Percentiles rank a stretch among this genome's conserved stretches.
These are phyloP conservation scores for Tylopilus sp. DNA, from an alignment of 768 basidiomycete species.

Conservation along the genomic window DNA sequence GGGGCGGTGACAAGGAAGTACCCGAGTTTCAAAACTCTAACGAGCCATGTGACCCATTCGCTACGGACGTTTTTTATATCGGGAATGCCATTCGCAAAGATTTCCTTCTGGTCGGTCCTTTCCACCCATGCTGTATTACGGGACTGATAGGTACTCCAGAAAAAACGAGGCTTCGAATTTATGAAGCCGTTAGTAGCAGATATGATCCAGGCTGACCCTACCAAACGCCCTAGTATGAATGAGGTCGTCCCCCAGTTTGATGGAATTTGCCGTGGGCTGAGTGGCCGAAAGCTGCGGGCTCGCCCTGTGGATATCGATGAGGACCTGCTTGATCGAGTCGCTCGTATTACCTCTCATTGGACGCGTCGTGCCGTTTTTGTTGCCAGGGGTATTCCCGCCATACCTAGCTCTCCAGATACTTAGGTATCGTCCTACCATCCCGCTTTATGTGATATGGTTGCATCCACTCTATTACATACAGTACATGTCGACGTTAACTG, in stretches of 20 bases:
- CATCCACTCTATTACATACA: too few relatives aligned
- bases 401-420: too few relatives aligned
- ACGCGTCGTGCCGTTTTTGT: not conserved
- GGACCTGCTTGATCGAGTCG: not conserved
- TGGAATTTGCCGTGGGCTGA: not conserved
- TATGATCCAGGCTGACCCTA: too few relatives aligned
- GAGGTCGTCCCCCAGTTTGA: not conserved
- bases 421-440: too few relatives aligned
- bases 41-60: conserved; percentile 36
- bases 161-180: not conserved
- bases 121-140: too few relatives aligned
- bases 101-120: conserved; percentile 31
- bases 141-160: not conserved
- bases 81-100: conserved; percentile 38
- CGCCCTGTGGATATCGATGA: not conserved
- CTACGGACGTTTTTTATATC: conserved; percentile 41
- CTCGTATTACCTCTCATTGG: not conserved
- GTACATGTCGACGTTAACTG: too few relatives aligned
- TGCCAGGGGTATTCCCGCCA: not conserved
- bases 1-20: not conserved
- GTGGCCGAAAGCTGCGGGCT: not conserved
- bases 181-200: not conserved
- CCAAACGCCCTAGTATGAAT: too few relatives aligned
- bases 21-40: conserved; percentile 26
- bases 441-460: too few relatives aligned